Base-by-base conservation (phyloP, 305 asterid species). In the Salvia sclarea region DNA sequence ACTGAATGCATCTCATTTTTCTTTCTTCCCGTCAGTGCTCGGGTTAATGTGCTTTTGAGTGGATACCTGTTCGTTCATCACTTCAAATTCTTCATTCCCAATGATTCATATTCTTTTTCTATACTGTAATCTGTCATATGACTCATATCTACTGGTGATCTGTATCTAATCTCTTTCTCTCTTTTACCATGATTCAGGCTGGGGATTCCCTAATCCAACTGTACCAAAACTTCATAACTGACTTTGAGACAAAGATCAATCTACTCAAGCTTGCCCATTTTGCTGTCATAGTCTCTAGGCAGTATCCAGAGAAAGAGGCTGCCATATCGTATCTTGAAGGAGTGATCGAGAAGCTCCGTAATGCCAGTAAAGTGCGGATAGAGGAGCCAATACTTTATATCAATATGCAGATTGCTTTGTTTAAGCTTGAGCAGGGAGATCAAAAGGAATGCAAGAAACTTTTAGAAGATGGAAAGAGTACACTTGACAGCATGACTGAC, bases 201-300 rank as follows among this genome's bases (percentile, higher is more conserved):
- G 97, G 96, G 66, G 99, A 91, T 81, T 79, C 93, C 33, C 76
- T 94, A 68, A 94, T 94, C 72, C 97, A 94, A 73, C 76, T 94
- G n/a, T 89, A 94, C 86, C 89, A 94, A 68, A 91, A 88, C 71
- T 91, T 94, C 78, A 94, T 94, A 59, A 80, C 96, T 0, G 96
- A 94, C 61, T 94, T 94, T 71, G 98, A 94, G 93, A 91, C 96
- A 25, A 94, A 91, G 79, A 94, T 94, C 87, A 91, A 94, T 73
- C 95, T 86, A 58, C 96, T 93, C 81, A 93, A 93, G 88, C 98
- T 93, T 76, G 92, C 98, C 47, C 98, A 91, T 78, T 89, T 92
- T 68, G 90, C 96, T 33, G 97, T 86, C 78, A 80, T 82, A 58
- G 96, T 93, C 52, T 94, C 98, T 74, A 87, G 93, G 31, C 91